Conservation (phyloP, 257 asterid species). For the Leptodermis oblonga region DNA sequence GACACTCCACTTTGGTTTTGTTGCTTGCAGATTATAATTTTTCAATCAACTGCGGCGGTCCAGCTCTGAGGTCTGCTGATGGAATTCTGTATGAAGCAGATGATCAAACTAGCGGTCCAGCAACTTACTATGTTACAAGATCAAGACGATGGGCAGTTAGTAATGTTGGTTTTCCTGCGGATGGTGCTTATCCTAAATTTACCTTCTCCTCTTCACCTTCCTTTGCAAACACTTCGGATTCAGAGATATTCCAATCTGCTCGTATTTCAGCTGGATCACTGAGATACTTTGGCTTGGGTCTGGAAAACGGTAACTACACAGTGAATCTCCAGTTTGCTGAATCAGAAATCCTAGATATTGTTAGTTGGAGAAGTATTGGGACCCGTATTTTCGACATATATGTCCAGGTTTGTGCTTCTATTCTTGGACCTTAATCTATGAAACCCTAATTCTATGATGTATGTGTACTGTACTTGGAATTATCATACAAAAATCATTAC, state of each 20-base stretch:
- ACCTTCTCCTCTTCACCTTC: constrained; percentile 20
- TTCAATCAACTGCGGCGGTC: constrained; percentile 73
- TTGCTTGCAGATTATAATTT: constrained; percentile 56
- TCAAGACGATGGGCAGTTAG: constrained; percentile 76
- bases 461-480: too few relatives aligned
- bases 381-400: constrained; percentile 71
- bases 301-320: constrained; percentile 72
- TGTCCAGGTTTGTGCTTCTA: constrained; percentile 48
- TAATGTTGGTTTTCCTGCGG: constrained; percentile 62
- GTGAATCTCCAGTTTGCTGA: constrained; percentile 69
- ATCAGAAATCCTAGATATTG: constrained; percentile 28
- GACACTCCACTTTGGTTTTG: constrained; percentile 1
- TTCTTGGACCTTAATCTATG: too few relatives aligned
- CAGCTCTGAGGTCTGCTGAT: constrained; percentile 32
- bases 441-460: too few relatives aligned
- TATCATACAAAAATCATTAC: too few relatives aligned
- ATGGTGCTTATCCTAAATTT: constrained; percentile 35
- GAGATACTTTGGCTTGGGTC: constrained; percentile 76
- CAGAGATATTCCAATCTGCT: constrained; percentile 57
- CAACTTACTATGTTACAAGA: constrained; percentile 42
- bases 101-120: constrained; percentile 62
- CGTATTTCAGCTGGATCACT: constrained; percentile 75
- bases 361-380: constrained; percentile 64
- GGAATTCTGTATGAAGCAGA: constrained; percentile 47
- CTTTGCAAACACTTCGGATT: constrained; percentile 49